phyloP scores from a whole-genome alignment of 805 yeast genomes.

The Dipodascopsis uninucleata region DNA sequence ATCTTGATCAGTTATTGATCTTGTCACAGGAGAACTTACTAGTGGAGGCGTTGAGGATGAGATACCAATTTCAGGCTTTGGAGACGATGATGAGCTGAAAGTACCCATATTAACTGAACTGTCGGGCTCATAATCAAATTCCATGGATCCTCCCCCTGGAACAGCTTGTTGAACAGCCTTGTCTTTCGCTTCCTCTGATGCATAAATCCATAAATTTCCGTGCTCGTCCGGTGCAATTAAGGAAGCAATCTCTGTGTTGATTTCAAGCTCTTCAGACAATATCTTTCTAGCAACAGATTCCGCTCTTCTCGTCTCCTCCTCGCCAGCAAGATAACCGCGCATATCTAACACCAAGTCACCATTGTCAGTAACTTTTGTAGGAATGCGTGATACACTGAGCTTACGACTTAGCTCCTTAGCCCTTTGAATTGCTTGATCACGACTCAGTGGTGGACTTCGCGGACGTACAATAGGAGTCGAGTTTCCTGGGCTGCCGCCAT shows the following conservation, averaged over 20 bases:
- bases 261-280: constrained; percentile 65
- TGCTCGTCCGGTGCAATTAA: constrained; percentile 35
- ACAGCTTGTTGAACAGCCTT: constrained; percentile 15
- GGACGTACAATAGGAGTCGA: constrained; percentile 24
- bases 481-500: no score
- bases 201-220: constrained; percentile 37
- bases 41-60: constrained; percentile 18
- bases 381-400: constrained; percentile 55
- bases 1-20: no score
- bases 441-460: constrained; percentile 30
- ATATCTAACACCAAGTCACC: constrained; percentile 90
- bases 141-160: constrained; percentile 24
- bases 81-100: constrained; percentile 23
- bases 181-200: constrained; percentile 29
- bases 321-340: constrained; percentile 92
- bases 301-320: constrained; percentile 67
- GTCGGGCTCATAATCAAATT: constrained; percentile 27
- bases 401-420: constrained; percentile 62
- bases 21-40: no score
- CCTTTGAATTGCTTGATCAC: constrained; percentile 50
- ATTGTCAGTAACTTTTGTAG: constrained; percentile 78
- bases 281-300: constrained; percentile 72
- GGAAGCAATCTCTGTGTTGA: constrained; percentile 33
- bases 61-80: constrained; percentile 8
- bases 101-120: constrained; percentile 9